Evolutionary conservation across 2,329 filamentous ascomycete species (phyloP).

Genomic region (Colletotrichum echinochloae): DNA sequence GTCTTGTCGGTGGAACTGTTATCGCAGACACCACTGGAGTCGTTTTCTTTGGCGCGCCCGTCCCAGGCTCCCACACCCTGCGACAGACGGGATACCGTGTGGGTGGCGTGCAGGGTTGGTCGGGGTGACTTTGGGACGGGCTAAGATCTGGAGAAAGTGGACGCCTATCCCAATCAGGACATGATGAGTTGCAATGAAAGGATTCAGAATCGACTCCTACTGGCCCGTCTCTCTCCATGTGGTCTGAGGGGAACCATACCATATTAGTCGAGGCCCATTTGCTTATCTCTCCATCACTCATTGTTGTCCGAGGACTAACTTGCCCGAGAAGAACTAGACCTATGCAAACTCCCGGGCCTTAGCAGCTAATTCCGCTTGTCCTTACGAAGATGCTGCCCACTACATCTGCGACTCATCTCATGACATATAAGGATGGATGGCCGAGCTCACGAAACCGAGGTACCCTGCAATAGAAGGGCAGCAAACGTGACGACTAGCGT

Average conservation of each 20-base stretch:
- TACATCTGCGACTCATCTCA: neutral
- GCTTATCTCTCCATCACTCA: neutral
- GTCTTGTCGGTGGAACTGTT: constrained; percentile 28
- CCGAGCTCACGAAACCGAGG: neutral
- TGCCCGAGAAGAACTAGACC: neutral
- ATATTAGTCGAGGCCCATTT: neutral
- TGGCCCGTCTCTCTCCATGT: constrained; percentile 40
- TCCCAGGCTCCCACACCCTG: constrained; percentile 1
- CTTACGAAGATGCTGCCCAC: neutral
- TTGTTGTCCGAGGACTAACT: neutral
- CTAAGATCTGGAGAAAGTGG: constrained; percentile 29
- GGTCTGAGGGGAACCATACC: constrained; percentile 27
- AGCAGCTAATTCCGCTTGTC: neutral
- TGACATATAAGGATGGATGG: too few species aligned
- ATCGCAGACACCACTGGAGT: neutral
- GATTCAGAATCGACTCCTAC: constrained; percentile 15
- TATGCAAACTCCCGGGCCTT: neutral
- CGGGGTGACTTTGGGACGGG: constrained; percentile 1
- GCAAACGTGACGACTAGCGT: neutral
- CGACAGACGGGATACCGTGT: constrained; percentile 8
- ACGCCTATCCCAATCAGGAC: constrained; percentile 20
- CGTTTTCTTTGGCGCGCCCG: neutral
- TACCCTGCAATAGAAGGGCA: neutral
- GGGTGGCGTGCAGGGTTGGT: constrained; percentile 22
- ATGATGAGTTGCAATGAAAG: constrained; percentile 12